phyloP scores from a whole-genome alignment of 768 basidiomycete genomes.

The Trametes punicea region DNA sequence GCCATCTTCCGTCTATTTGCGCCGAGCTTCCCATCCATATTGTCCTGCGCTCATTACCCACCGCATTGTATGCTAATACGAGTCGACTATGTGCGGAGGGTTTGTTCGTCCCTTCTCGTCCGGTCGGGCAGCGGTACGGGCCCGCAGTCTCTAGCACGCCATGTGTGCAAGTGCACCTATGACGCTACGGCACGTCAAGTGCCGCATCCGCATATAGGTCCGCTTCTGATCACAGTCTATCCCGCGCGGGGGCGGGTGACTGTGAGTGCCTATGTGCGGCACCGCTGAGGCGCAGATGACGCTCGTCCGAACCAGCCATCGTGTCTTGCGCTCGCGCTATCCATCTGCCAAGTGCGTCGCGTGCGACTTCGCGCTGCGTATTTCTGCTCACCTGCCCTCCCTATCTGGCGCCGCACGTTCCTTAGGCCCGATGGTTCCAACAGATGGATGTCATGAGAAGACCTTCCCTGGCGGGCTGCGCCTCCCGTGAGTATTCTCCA shows the following conservation, averaged over 20 bases:
- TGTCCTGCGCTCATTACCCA: not conserved
- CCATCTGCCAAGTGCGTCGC: not conserved
- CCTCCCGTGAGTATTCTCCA: too few species aligned
- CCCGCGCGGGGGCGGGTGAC: not conserved
- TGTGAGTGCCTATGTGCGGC: not conserved
- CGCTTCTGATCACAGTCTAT: conserved; percentile 7
- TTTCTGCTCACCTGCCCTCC: not conserved
- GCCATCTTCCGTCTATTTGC: not conserved
- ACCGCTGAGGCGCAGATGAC: not conserved
- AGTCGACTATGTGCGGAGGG: not conserved
- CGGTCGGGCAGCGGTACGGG: not conserved
- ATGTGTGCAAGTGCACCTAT: conserved; percentile 4
- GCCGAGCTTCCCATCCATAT: not conserved
- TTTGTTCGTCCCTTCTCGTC: not conserved
- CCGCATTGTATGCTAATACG: not conserved
- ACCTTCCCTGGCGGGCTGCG: too few species aligned
- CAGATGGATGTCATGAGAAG: too few species aligned
- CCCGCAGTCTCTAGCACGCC: not conserved
- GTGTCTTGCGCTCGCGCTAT: not conserved
- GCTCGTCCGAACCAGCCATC: not conserved
- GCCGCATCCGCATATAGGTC: not conserved
- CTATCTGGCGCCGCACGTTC: not conserved
- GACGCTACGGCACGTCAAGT: conserved; percentile 2
- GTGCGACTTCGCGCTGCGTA: not conserved
- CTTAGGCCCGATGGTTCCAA: too few species aligned